These are phyloP conservation scores for Yamadazyma jaroonii DNA, from an alignment of 1,139 yeast species.

Conservation along the genomic window DNA sequence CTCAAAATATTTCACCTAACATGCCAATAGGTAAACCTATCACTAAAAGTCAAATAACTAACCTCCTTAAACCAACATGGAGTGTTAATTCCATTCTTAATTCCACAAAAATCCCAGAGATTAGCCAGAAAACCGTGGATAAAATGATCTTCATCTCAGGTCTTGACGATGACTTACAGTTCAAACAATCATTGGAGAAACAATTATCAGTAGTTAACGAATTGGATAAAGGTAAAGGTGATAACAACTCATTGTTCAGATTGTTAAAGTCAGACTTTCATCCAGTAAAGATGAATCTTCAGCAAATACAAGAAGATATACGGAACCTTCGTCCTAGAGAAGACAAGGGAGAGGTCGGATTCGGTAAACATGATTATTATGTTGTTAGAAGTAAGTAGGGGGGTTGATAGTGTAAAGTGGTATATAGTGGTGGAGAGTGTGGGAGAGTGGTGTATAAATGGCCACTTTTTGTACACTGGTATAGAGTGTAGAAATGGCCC, in stretches of 20 bases:
- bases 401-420: too few species aligned
- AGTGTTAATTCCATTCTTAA: slow-evolving; percentile 23
- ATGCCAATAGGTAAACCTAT: slow-evolving; percentile 7
- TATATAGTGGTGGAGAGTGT: too few species aligned
- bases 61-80: slow-evolving; percentile 23
- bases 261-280: slow-evolving; percentile 34
- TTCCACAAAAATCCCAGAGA: slow-evolving; percentile 6
- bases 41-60: slow-evolving; percentile 1
- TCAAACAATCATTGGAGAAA: slow-evolving; percentile 31
- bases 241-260: slow-evolving; percentile 30
- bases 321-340: slow-evolving; percentile 18
- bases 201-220: slow-evolving; percentile 49
- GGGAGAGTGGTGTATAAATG: too few species aligned
- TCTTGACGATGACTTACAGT: slow-evolving; percentile 25
- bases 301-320: slow-evolving; percentile 23
- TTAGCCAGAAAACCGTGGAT: slow-evolving; percentile 15
- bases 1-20: too few species aligned
- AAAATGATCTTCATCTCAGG: slow-evolving; percentile 48
- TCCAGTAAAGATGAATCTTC: slow-evolving; percentile 18
- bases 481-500: background rate
- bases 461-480: too few species aligned
- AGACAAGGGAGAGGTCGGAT: slow-evolving; percentile 28
- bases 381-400: slow-evolving; percentile 3
- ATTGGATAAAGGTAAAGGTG: slow-evolving; percentile 24
- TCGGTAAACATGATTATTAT: slow-evolving; percentile 8